A percentile compares a stretch with the other conserved stretches of the same genome.
Conservation (phyloP, 139 green algal genomes). For the Haematococcus lacustris region DNA sequence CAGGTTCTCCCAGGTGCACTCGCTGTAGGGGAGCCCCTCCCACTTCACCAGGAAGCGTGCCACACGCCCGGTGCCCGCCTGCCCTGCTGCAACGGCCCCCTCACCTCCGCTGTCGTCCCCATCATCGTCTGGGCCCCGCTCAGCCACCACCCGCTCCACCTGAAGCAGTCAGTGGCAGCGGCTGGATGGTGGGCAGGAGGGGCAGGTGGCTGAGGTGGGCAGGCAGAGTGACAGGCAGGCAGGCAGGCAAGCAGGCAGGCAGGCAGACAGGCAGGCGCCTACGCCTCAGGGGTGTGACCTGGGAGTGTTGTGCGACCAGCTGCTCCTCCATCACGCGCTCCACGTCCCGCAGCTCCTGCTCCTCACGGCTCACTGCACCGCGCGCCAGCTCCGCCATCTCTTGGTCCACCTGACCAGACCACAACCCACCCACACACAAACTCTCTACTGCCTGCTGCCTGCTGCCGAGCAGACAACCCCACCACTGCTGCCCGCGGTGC, state of each 20-base stretch:
- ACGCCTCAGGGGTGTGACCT: not conserved
- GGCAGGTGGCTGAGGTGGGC: not conserved
- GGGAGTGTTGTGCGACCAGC: conserved; percentile 3
- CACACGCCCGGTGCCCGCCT: conserved; percentile 6
- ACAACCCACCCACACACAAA: no score
- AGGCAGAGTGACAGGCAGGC: not conserved
- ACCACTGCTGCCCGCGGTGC: not conserved
- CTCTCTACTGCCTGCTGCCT: no score
- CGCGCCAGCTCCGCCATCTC: conserved; percentile 21
- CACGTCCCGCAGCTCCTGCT: conserved; percentile 19
- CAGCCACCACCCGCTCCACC: conserved; percentile 52
- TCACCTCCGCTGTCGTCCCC: conserved; percentile 15
- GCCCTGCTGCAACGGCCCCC: not conserved
- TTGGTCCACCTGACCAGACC: conserved; percentile 21
- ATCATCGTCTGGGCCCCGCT: conserved; percentile 8
- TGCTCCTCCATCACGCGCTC: conserved; percentile 30
- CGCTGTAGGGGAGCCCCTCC: conserved; percentile 83
- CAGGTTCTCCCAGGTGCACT: conserved; percentile 81
- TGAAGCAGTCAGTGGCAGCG: conserved; percentile 24
- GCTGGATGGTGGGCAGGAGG: not conserved
- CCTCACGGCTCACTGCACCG: conserved; percentile 23
- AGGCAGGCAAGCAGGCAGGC: not conserved
- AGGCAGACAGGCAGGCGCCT: not conserved
- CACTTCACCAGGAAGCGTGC: conserved; percentile 83
- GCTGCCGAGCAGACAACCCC: no score